Percentiles rank a stretch among this genome's conserved stretches.
phyloP scores from a whole-genome alignment of 2,329 filamentous ascomycete species.

The Fusarium sp. region DNA sequence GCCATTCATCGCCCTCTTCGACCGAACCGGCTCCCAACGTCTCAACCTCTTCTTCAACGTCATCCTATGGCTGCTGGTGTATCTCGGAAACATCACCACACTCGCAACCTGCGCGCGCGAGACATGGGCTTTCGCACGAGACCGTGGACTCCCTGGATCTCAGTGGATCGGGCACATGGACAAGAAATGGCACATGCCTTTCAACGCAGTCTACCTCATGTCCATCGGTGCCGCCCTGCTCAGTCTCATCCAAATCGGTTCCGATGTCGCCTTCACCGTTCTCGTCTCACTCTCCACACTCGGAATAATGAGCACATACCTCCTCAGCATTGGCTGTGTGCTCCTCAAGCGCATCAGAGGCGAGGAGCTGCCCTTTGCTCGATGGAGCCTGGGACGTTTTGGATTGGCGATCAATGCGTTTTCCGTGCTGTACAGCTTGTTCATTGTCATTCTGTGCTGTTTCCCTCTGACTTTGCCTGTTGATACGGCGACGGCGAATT shows the following conservation, averaged over 20 bases:
- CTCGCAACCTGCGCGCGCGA: constrained; percentile 33
- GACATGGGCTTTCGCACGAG: constrained; percentile 29
- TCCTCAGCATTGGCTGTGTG: constrained; percentile 30
- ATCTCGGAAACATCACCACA: constrained; percentile 28
- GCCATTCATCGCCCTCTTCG: constrained; percentile 24
- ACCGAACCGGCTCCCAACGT: constrained; percentile 16
- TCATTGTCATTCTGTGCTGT: constrained; percentile 34
- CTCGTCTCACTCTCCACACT: constrained; percentile 25
- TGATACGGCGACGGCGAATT: constrained; percentile 25
- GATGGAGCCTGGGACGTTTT: constrained; percentile 23
- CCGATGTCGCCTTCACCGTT: constrained; percentile 26
- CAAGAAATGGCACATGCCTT: constrained; percentile 36
- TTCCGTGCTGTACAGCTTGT: constrained; percentile 31
- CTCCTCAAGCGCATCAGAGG: constrained; percentile 31
- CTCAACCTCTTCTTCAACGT: constrained; percentile 33
- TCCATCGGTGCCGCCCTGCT: constrained; percentile 29
- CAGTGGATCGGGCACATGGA: constrained; percentile 34
- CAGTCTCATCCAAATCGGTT: constrained; percentile 27
- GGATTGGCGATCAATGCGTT: constrained; percentile 28
- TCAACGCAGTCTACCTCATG: constrained; percentile 33
- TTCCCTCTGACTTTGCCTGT: constrained; percentile 22
- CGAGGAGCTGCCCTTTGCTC: constrained; percentile 20
- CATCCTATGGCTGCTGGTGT: constrained; percentile 27
- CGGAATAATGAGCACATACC: constrained; percentile 33
- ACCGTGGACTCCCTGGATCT: constrained; percentile 25